Percentiles rank a stretch among this genome's conserved stretches.
Conservation (phyloP, 2,329 filamentous ascomycete species). For the Cercospora zeae-maydis region DNA sequence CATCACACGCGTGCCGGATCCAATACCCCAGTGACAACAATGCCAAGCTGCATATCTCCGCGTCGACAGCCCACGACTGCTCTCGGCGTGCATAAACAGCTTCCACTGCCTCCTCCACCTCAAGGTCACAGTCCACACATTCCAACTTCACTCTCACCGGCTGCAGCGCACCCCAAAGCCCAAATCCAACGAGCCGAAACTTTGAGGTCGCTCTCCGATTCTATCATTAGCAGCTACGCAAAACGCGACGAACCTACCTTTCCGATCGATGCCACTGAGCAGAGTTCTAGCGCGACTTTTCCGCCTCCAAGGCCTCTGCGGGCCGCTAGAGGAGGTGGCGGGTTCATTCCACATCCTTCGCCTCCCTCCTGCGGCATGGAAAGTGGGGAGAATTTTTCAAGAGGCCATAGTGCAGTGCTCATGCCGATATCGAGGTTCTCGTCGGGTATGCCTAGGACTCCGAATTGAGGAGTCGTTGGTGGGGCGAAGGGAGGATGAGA, state of each 20-base stretch:
- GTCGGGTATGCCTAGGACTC: background rate
- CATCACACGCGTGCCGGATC: background rate
- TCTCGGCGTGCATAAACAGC: slow-evolving; percentile 25
- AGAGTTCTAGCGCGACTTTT: background rate
- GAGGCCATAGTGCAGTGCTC: background rate
- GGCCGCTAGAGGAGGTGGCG: background rate
- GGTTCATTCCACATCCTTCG: background rate
- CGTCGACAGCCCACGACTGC: slow-evolving; percentile 11
- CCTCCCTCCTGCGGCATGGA: background rate
- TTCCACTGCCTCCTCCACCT: slow-evolving; percentile 26
- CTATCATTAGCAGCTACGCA: slow-evolving; percentile 35
- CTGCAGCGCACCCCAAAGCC: slow-evolving; percentile 6
- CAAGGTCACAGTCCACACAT: slow-evolving; percentile 12
- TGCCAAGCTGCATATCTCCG: background rate
- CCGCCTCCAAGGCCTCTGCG: background rate
- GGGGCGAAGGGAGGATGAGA: background rate
- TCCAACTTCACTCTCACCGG: background rate
- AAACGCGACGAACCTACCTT: slow-evolving; percentile 15
- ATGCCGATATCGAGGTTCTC: background rate
- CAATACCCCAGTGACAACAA: background rate
- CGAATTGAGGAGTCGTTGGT: background rate
- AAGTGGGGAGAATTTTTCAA: background rate
- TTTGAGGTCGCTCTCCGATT: slow-evolving; percentile 32
- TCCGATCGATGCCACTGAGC: too few relatives aligned
- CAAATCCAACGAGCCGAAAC: slow-evolving; percentile 26